Evolutionary conservation across 208 protist genomes (phyloP), one percentile per base, ranked within the genome.

Genomic region (Trypanosoma scelopori): DNA sequence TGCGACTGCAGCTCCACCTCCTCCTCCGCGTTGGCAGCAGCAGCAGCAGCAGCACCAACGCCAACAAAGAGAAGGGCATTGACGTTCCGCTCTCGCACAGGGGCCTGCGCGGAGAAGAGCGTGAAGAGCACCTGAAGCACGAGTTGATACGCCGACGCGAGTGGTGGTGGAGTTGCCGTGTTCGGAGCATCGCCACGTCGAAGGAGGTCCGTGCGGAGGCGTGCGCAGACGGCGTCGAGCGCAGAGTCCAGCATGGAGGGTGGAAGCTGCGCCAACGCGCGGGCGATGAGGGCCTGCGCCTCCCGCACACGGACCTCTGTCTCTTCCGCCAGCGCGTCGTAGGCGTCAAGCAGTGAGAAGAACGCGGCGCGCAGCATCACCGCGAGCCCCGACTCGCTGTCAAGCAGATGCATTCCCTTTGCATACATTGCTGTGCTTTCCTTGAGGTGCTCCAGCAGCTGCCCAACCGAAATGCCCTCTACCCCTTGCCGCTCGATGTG

Each of bases 111-210:
- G 15, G 87, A 82, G 57, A 78, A 86, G 25, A 78, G 79, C 56
- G 73, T 85, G 61, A 90, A 93, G 22, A 90, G 67, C 6, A 86
- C 71, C 75, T 93, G 87, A 43, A 93, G 35, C 18, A 81, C 66
- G 0, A 93, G 77, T 43, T 85, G 76, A 58, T 90, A 93, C 60
- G 82, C 79, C 11, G 81, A 83, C 52, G 42, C 28, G 9, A 75
- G 61, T 6, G 69, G 43, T 25, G 74, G 6, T 1, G 43, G 39
- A 1, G 55, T 32, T 18, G 41, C 59, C 5, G 25, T 35, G 16
- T 55, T 39, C 18, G 48, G 49, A 1, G 35, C 22, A 28, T 41
- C 30, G 23, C 23, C 20, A 37, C 41, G n/a, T 20, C 43, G 35
- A 37, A 18, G 18, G 55, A 62, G 52, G 47, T 80, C 58, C n/a